These are phyloP conservation scores for Lasiodiplodia hormozganensis DNA, from an alignment of 2,329 filamentous ascomycete genomes.

Conservation along the genomic window DNA sequence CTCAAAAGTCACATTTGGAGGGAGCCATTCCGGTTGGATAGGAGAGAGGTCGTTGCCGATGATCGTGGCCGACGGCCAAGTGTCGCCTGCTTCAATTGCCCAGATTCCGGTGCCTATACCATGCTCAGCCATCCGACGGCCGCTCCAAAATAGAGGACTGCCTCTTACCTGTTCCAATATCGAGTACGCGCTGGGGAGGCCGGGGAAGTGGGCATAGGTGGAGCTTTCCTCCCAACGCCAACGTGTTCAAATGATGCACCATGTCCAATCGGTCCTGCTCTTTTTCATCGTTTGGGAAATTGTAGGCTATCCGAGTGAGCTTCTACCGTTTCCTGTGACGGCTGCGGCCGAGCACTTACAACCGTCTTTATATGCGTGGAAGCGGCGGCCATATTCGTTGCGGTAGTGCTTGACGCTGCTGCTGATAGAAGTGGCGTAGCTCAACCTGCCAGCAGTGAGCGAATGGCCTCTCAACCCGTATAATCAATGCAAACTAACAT, in stretches of 20 bases:
- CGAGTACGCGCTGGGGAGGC: constrained; percentile 33
- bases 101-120: constrained; percentile 24
- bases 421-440: constrained; percentile 34
- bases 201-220: constrained; percentile 32
- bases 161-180: constrained; percentile 14
- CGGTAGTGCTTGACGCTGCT: constrained; percentile 32
- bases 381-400: constrained; percentile 42
- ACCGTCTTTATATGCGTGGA: constrained; percentile 46
- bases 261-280: constrained; percentile 29
- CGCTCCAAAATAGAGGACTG: not conserved
- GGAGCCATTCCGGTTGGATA: constrained; percentile 59
- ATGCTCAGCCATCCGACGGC: not conserved
- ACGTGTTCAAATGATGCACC: constrained; percentile 21
- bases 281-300: constrained; percentile 35
- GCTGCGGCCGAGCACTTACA: not conserved
- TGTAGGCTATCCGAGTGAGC: constrained; percentile 28
- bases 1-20: constrained; percentile 67
- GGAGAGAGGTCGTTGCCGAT: constrained; percentile 56
- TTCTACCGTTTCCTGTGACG: not conserved
- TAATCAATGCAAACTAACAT: not conserved
- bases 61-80: constrained; percentile 39
- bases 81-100: constrained; percentile 40
- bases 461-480: not conserved
- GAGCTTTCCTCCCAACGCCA: constrained; percentile 26
- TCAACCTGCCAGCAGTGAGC: constrained; percentile 4